phyloP scores from a whole-genome alignment of 257 asterid species.

The Nicotiana attenuata region DNA sequence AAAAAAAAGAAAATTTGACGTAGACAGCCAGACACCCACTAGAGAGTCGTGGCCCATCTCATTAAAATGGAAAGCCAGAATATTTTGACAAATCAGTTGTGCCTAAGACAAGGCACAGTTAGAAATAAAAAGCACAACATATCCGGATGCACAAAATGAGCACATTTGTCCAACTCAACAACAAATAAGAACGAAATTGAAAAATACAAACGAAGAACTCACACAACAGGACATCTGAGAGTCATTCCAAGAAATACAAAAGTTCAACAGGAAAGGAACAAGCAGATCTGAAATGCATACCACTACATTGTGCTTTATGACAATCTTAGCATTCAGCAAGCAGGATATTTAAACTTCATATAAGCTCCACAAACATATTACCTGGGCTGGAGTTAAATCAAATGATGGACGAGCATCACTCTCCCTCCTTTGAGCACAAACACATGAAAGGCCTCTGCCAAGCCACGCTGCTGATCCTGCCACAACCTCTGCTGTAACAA shows the following conservation, averaged over 20 bases:
- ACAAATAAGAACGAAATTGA: background rate
- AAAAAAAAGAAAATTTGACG: background rate
- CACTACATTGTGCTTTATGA: background rate
- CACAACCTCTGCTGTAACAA: constrained; percentile 65
- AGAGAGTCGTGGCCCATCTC: background rate
- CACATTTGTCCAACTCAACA: background rate
- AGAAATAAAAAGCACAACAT: background rate
- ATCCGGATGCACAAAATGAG: background rate
- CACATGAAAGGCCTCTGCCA: constrained; percentile 96
- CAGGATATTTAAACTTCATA: background rate
- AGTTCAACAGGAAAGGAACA: background rate
- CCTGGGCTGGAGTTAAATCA: constrained; percentile 91
- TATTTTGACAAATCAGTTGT: background rate
- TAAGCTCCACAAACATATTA: constrained; percentile 19
- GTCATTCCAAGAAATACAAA: background rate
- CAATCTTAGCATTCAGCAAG: constrained; percentile 1
- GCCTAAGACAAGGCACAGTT: background rate
- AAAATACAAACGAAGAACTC: background rate
- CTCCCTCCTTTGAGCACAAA: constrained; percentile 92
- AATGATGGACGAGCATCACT: constrained; percentile 88
- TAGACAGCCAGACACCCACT: background rate
- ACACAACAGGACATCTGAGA: background rate
- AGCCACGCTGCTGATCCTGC: constrained; percentile 99
- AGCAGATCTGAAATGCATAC: background rate
- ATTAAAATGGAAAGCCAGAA: background rate